Evolutionary conservation across 371 early-diverging fungal genomes (phyloP).

Genomic region (Apophysomyces trapeziformis): DNA sequence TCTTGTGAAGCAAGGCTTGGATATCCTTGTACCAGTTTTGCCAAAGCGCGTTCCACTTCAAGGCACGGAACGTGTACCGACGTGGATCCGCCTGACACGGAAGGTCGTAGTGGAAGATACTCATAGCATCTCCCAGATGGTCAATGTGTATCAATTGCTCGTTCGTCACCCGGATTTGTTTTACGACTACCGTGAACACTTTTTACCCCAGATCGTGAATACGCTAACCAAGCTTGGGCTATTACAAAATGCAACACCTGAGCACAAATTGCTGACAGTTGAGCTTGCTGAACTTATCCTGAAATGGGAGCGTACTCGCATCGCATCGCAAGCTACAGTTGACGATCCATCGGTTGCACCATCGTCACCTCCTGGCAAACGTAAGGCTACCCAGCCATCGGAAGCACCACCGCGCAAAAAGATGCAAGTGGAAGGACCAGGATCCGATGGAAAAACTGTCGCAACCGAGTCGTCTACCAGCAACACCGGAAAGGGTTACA

Average conservation of each 20-base stretch:
- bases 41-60: conserved; percentile 75
- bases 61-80: conserved; percentile 64
- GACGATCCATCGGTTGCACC: conserved; percentile 18
- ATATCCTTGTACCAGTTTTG: conserved; percentile 89
- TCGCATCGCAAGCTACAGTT: conserved; percentile 32
- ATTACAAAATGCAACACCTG: conserved; percentile 82
- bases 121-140: conserved; percentile 84
- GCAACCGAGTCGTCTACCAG: conserved; percentile 6
- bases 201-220: conserved; percentile 87
- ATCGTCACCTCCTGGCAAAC: conserved; percentile 27
- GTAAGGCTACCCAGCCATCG: conserved; percentile 9
- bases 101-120: conserved; percentile 91
- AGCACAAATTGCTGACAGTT: conserved; percentile 85
- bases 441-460: conserved; percentile 32
- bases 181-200: conserved; percentile 86
- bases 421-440: conserved; percentile 29
- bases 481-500: conserved; percentile 41
- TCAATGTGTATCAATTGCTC: conserved; percentile 90
- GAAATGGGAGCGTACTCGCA: conserved; percentile 82
- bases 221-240: conserved; percentile 87
- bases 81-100: conserved; percentile 90
- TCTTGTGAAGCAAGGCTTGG: conserved; percentile 92
- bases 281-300: conserved; percentile 91
- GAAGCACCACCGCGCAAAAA: conserved; percentile 35
- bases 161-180: conserved; percentile 89